These are phyloP conservation scores for Herpetospermum pedunculosum DNA, from an alignment of 306 rosid genomes.

Conservation along the genomic window DNA sequence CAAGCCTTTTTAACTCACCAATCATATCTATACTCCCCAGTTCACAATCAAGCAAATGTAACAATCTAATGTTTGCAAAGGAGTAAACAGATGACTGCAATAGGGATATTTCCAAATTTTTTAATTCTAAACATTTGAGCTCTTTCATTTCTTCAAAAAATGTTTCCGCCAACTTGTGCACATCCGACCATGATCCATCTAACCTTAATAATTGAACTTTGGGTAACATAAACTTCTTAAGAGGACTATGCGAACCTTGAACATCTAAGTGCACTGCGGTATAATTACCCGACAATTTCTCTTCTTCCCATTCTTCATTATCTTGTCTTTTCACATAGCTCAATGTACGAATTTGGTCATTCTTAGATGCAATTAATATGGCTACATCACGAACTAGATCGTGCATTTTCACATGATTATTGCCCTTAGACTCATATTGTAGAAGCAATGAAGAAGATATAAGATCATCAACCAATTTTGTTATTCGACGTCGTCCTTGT, in stretches of 20 bases:
- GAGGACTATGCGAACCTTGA: not conserved
- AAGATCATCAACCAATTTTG: conserved; percentile 3
- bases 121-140: not conserved
- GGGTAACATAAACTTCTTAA: not conserved
- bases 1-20: conserved; percentile 9
- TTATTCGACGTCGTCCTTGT: not conserved
- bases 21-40: conserved; percentile 5
- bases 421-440: fast-evolving
- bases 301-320: not conserved
- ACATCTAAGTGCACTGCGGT: not conserved
- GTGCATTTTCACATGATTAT: not conserved
- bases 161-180: not conserved
- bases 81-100: not conserved
- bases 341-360: not conserved
- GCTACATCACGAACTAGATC: conserved; percentile 13
- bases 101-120: no score
- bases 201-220: not conserved
- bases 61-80: not conserved
- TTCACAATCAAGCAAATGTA: not conserved
- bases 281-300: not conserved
- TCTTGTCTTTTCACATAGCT: not conserved
- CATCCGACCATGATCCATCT: no score
- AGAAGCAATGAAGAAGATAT: conserved; percentile 13
- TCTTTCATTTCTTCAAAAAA: not conserved
- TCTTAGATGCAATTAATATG: not conserved